A percentile compares a stretch with the other conserved stretches of the same genome.
Conservation (phyloP, 1,284 basidiomycete species). For the Ustanciosporium gigantosporum region DNA sequence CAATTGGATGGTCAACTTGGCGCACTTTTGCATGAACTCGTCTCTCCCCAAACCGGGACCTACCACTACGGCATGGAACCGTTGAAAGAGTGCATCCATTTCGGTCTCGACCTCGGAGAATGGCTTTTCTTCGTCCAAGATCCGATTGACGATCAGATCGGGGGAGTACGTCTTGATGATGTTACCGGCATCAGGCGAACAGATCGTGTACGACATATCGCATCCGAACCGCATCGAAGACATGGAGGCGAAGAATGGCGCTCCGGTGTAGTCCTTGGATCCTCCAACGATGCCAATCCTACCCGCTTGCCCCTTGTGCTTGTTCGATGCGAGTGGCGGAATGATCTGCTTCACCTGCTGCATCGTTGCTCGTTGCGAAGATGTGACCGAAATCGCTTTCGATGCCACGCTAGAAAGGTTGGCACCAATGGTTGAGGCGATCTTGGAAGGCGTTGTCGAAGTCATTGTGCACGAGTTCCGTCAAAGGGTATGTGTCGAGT, state of each 20-base stretch:
- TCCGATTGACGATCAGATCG: conserved; percentile 93
- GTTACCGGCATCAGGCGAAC: conserved; percentile 79
- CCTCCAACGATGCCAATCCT: conserved; percentile 92
- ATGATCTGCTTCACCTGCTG: conserved; percentile 71
- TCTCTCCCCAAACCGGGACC: conserved; percentile 80
- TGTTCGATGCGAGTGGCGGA: conserved; percentile 77
- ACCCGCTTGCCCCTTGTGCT: conserved; percentile 97
- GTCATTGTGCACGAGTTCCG: too few species aligned
- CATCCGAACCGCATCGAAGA: conserved; percentile 67
- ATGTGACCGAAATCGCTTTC: background rate
- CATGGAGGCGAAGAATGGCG: conserved; percentile 73
- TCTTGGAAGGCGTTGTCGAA: background rate
- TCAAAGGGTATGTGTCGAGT: too few species aligned
- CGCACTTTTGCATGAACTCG: conserved; percentile 80
- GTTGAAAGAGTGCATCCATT: conserved; percentile 72
- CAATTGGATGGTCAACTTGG: conserved; percentile 64
- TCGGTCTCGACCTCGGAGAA: conserved; percentile 65
- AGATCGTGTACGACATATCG: conserved; percentile 94
- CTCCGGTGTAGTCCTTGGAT: conserved; percentile 90
- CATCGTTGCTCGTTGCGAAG: conserved; percentile 12
- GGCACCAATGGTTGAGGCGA: background rate
- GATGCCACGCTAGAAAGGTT: background rate
- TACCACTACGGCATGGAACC: conserved; percentile 87
- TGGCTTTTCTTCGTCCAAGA: conserved; percentile 65
- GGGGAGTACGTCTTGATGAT: conserved; percentile 94